Evolutionary conservation across 2,329 filamentous ascomycete species (phyloP).

Genomic region (Penicillium psychrosexuale): DNA sequence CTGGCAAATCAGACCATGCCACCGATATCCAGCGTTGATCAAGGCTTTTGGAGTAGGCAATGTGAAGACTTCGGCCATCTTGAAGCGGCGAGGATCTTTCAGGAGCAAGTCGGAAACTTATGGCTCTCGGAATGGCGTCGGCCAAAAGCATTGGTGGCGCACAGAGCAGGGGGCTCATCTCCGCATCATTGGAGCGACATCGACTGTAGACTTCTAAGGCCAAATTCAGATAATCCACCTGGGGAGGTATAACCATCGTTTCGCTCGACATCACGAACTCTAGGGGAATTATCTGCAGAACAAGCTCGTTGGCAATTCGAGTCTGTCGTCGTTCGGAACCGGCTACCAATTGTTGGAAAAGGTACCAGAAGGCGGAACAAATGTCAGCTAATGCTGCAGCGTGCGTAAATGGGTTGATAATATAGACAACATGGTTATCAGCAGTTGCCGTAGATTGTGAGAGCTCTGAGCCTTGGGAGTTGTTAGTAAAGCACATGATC

Average conservation of each 20-base stretch:
- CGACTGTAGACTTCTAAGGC: conserved; percentile 59
- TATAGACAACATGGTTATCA: conserved; percentile 55
- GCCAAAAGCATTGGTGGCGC: conserved; percentile 56
- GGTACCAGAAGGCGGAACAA: conserved; percentile 56
- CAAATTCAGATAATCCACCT: conserved; percentile 48
- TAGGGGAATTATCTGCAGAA: conserved; percentile 58
- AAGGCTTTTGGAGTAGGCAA: conserved; percentile 56
- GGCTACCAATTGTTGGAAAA: conserved; percentile 54
- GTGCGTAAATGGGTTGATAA: conserved; percentile 55
- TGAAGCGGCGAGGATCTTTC: conserved; percentile 56
- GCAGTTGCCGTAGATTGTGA: conserved; percentile 31
- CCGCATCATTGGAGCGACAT: conserved; percentile 47
- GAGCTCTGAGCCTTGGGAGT: conserved; percentile 33
- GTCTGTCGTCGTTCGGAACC: conserved; percentile 33
- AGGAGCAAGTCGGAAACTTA: conserved; percentile 54
- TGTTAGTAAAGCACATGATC: conserved; percentile 11
- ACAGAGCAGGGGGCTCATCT: conserved; percentile 42
- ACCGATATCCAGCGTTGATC: conserved; percentile 58
- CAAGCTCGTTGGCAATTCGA: conserved; percentile 47
- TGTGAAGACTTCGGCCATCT: conserved; percentile 56
- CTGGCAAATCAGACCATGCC: conserved; percentile 58
- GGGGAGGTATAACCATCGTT: conserved; percentile 51
- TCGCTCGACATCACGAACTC: conserved; percentile 53
- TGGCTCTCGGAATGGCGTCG: conserved; percentile 50
- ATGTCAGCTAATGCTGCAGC: conserved; percentile 49